Base-by-base conservation (phyloP, 2,329 filamentous ascomycete genomes). In the Endocalyx cinctus region DNA sequence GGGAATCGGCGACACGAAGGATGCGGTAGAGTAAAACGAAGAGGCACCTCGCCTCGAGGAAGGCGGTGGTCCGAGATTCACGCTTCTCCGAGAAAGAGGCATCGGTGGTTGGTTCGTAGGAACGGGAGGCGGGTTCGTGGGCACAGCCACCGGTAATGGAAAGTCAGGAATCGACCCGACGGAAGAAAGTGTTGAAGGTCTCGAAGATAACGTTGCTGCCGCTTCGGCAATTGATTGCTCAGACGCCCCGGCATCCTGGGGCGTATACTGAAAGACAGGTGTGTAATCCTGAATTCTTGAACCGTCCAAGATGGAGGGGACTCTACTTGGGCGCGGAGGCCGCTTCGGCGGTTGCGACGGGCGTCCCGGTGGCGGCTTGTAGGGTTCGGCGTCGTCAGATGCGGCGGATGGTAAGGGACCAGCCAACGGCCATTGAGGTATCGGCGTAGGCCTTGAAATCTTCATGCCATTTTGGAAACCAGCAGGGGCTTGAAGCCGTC, bases 1-100 rank as follows among this genome's bases (percentile, higher is more conserved):
- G 1, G 79, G 81, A 33, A 89, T 88, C 0, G 84, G 83, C 1
- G 84, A 84, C 17, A 88, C 82, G 39, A 72, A 82, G 0, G 82
- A 84, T 10, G 68, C 61, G 43, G 70, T 74, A 3, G 81, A 83
- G 48, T 83, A 81, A 39, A 79, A 81, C 0, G 77, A 79, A 0
- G 77, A 81, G 17, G 69, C 70, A 2, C 77, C 77, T 45, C 77
- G 64, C 46, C 78, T 67, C 4, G 75, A 67, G 10, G 71, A 76
- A 3, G 77, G 77, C 1, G 78, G 78, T 13, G 77, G 77, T 3
- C 77, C 77, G 10, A 80, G 54, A 31, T 64, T 72, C 11, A 70
- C 64, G 41, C 71, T 77, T 45, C 69, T 66, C 36, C 74, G 60
- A 16, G 55, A n/a, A 8, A 23, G 8, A 8, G 20, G 8, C n/a